Evolutionary conservation across 441 rosid species (phyloP), one percentile per base, ranked within the genome.

Genomic region (Lepidium campestre): DNA sequence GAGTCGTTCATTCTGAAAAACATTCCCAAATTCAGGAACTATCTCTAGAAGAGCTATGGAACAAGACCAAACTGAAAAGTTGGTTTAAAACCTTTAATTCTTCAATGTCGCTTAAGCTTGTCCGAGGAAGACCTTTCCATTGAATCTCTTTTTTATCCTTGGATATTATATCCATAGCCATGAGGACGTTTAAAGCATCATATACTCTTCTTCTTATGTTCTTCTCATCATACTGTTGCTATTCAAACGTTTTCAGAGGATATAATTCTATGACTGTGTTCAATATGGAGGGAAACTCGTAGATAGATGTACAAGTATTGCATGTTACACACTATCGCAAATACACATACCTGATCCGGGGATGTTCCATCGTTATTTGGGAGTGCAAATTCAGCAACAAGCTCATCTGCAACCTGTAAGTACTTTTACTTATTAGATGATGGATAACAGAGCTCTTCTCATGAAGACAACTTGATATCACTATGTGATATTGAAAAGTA

Each of bases 81-180:
- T 23, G 55, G 68, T 10, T 23, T 4, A 44, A 63, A 73, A 94
- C 99, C 98, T 94, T 94, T 71, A 94, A 57, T 82, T 88, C 97
- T 78, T 94, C 97, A 64, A 94, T 79, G 82, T 94, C 99, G 72
- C 84, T 85, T 73, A 86, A 81, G 75, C 98, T 94, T 44, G 98
- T 90, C 32, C 93, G 93, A 65, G 99, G 99, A 72, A 94, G 94
- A 76, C 99, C 99, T 78, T 83, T 91, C 99, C 99, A 94, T 25
- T 88, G 98, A 75, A 94, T 94, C 75, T 91, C 99, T 40, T 94
- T 94, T 78, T 94, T 94, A 84, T 94, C 98, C 71, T 94, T 94
- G n/a, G 99, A 88, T 67, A 94, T 88, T 46, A 94, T 94, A 85
- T 94, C 98, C 89, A 94, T 88, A n/a, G 99, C 99, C 99, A 94